Percentiles rank a stretch among this genome's conserved stretches.
phyloP scores from a whole-genome alignment of 2,329 filamentous ascomycete genomes.

The Ceratocystis cacaofunesta region DNA sequence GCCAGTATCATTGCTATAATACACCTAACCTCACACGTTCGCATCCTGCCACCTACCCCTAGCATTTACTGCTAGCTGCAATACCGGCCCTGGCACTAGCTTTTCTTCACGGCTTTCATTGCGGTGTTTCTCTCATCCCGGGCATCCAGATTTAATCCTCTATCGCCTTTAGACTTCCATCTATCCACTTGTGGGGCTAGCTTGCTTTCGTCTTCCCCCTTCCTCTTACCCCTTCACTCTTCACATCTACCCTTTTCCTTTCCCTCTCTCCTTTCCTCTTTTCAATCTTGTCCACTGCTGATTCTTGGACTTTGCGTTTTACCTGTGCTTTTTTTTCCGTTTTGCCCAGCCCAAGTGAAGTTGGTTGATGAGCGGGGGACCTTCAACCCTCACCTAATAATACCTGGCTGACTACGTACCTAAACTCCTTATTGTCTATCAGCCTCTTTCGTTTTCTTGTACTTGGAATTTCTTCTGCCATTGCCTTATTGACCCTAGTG shows the following conservation, averaged over 20 bases:
- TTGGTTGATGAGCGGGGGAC: neutral
- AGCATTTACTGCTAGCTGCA: neutral
- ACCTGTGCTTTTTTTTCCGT: neutral
- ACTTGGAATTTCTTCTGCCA: neutral
- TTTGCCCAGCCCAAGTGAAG: neutral
- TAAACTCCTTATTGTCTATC: neutral
- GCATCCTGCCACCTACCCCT: neutral
- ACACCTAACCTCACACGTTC: neutral
- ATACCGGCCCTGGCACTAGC: neutral
- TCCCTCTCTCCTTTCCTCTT: neutral
- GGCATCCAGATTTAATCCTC: neutral
- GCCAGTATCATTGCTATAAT: neutral
- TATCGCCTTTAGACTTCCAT: neutral
- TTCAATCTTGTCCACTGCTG: neutral
- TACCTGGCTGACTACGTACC: too few species aligned
- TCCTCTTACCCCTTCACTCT: neutral
- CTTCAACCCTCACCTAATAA: neutral
- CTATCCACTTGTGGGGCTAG: neutral
- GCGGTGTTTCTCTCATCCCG: neutral
- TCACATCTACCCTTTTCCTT: neutral
- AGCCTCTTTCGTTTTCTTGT: neutral
- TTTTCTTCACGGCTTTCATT: neutral
- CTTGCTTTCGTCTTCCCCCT: too few species aligned
- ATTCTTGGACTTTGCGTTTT: neutral
- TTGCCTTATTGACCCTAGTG: neutral